Conservation (phyloP, 23 red algal genomes). For the Agarophyton chilense region DNA sequence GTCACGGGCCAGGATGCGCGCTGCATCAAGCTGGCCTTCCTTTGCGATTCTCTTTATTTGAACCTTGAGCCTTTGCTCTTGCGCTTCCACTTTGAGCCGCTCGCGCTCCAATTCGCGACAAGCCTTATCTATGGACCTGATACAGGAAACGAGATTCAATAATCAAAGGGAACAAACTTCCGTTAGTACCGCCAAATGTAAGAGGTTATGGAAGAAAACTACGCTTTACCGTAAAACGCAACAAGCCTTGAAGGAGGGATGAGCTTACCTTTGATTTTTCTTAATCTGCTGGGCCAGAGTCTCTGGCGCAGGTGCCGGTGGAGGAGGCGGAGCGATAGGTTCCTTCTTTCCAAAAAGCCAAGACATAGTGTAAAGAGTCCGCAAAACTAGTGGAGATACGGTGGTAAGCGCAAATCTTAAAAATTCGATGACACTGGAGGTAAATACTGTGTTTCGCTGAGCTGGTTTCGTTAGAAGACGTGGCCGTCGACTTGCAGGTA, state of each 20-base stretch:
- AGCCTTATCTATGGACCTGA: conserved; percentile 86
- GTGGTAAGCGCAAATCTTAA: too few species aligned
- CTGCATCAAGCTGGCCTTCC: conserved; percentile 84
- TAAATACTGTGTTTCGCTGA: too few species aligned
- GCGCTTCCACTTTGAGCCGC: conserved; percentile 90
- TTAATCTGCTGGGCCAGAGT: conserved; percentile 70
- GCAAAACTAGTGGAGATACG: too few species aligned
- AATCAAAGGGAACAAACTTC: not conserved
- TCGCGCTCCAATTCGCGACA: conserved; percentile 97
- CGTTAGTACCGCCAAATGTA: not conserved
- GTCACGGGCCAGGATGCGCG: conserved; percentile 92
- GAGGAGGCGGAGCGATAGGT: conserved; percentile 57
- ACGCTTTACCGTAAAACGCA: not conserved
- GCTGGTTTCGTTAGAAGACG: too few species aligned
- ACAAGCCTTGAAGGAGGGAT: not conserved
- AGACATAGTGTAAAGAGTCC: conserved; percentile 27
- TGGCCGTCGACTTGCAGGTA: too few species aligned
- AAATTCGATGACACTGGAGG: too few species aligned
- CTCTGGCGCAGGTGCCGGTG: conserved; percentile 51
- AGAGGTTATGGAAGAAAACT: not conserved
- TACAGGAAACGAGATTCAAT: not conserved
- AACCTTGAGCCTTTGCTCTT: conserved; percentile 72
- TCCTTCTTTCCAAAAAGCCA: conserved; percentile 78
- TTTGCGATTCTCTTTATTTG: conserved; percentile 90
- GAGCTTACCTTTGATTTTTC: conserved; percentile 64